Evolutionary conservation across 257 asterid species (phyloP), one percentile per base, ranked within the genome.

Genomic region (Anisodus acutangulus): DNA sequence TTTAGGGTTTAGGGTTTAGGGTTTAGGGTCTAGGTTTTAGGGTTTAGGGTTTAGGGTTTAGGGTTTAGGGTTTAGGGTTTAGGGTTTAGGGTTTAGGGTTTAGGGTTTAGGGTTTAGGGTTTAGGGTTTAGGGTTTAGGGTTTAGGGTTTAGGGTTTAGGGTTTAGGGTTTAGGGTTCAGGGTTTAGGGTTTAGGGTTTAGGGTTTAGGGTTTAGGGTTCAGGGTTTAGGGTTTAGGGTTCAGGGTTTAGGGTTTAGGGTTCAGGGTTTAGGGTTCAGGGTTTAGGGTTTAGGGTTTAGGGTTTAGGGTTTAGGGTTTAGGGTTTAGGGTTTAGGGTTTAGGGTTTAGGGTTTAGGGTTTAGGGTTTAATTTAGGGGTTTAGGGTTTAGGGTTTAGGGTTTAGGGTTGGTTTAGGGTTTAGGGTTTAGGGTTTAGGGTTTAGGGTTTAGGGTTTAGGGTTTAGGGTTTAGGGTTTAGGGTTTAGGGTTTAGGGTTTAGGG

Each of bases 211-310:
- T 62, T 45, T 45, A 17, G 62, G 78, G 76, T 62, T 45, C 45
- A 17, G 62, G 78, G 76, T 62, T 45, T 59, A 9, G 62, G 78
- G 76, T 62, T 64, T 9, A 26, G 78, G 84, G 49, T 43, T 82
- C 0, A 26, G 78, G 84, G 49, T 57, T 80, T 0, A 31, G 71
- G 83, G 37, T 57, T 80, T 0, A 31, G 71, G 83, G 37, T 57
- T 82, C 1, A 12, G 78, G 84, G 31, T 62, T 82, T 2, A 12
- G 31, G 84, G 84, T n/a, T 82, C 60, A 6, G 49, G 78, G 78
- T n/a, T 82, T 45, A 4, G 49, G 84, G 78, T n/a, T 82, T 41
- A 59, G 85, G 85, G 78, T 84, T 84, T 16, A 68, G 63, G 84
- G 84, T 43, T 82, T 64, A 16, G 63, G 84, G 84, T 62, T 82